Conservation (phyloP, 257 asterid genomes). For the Penstemon barbatus region DNA sequence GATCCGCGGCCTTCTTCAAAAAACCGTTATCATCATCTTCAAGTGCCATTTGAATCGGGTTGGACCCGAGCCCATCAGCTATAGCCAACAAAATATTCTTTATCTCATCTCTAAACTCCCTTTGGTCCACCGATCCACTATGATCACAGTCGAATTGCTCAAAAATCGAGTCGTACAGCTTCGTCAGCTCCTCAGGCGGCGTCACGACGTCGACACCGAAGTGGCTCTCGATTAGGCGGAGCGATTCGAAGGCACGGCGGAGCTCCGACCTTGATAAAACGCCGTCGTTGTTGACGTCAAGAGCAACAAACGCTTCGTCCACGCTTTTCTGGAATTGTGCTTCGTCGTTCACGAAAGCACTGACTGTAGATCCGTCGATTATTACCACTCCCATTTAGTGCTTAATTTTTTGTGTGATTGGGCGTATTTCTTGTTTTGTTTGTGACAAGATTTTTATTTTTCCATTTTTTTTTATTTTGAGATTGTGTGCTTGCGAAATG, state of each 20-base stretch:
- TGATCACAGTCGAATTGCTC: slow-evolving; percentile 57
- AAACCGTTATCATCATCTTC: slow-evolving; percentile 65
- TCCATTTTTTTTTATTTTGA: not conserved
- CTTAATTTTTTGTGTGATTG: not conserved
- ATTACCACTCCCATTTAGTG: slow-evolving; percentile 66
- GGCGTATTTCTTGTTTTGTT: not conserved
- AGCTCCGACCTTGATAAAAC: slow-evolving; percentile 81
- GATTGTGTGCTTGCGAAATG: not conserved
- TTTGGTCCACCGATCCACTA: slow-evolving; percentile 60
- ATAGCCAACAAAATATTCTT: slow-evolving; percentile 75
- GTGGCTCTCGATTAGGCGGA: slow-evolving; percentile 68
- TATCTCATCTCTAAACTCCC: slow-evolving; percentile 66
- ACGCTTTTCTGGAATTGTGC: slow-evolving; percentile 52
- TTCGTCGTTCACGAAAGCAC: slow-evolving; percentile 60
- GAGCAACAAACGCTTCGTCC: slow-evolving; percentile 54
- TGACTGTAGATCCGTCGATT: slow-evolving; percentile 77
- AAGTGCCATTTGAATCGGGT: slow-evolving; percentile 87
- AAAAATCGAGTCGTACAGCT: slow-evolving; percentile 81
- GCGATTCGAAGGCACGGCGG: slow-evolving; percentile 77
- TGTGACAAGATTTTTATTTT: too few species aligned
- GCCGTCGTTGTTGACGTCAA: slow-evolving; percentile 83
- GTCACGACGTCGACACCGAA: slow-evolving; percentile 71
- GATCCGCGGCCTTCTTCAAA: slow-evolving; percentile 84
- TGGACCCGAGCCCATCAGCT: slow-evolving; percentile 83
- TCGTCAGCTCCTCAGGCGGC: slow-evolving; percentile 73